A percentile compares a stretch with the other conserved stretches of the same genome.
These are phyloP conservation scores for Medicago lupulina DNA, from an alignment of 306 rosid species.

Conservation along the genomic window DNA sequence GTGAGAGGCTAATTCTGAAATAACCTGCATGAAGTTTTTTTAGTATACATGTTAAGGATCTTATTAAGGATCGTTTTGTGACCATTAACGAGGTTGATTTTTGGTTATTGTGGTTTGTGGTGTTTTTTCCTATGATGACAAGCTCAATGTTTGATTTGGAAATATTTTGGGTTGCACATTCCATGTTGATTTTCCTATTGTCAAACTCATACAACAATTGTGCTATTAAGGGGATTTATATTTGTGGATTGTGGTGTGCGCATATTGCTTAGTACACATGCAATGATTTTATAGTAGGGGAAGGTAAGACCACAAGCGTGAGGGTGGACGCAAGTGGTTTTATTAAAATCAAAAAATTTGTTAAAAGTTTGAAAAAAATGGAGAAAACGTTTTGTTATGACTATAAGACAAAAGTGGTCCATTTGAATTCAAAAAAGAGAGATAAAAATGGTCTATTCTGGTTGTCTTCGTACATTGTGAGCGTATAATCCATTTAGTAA, in stretches of 20 bases:
- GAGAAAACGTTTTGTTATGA: not conserved
- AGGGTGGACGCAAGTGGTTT: slow-evolving; percentile 19
- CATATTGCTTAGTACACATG: slow-evolving; percentile 11
- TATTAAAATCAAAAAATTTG: slow-evolving; percentile 1
- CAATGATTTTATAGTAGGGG: slow-evolving; percentile 36
- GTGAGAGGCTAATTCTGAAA: slow-evolving; percentile 68
- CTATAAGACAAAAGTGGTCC: not conserved
- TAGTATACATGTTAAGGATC: slow-evolving; percentile 43
- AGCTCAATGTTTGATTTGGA: slow-evolving; percentile 38
- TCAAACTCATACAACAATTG: not conserved
- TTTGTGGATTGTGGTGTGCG: not conserved
- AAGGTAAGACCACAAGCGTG: not conserved
- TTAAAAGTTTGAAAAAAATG: not conserved
- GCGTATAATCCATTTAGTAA: not conserved
- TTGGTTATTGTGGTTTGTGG: not conserved
- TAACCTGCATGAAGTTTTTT: slow-evolving; percentile 67
- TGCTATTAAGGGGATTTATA: not conserved
- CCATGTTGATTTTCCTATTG: slow-evolving; percentile 7
- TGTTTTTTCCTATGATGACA: slow-evolving; percentile 39
- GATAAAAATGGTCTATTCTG: not conserved
- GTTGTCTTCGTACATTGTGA: slow-evolving; percentile 17
- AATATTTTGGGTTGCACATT: slow-evolving; percentile 24
- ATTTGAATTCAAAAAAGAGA: too few relatives aligned
- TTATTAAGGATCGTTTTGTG: slow-evolving; percentile 1
- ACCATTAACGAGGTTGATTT: slow-evolving; percentile 28